Evolutionary conservation across 768 basidiomycete species (phyloP), one percentile per base, ranked within the genome.

Genomic region (Rhodotorula sphaerocarpa): DNA sequence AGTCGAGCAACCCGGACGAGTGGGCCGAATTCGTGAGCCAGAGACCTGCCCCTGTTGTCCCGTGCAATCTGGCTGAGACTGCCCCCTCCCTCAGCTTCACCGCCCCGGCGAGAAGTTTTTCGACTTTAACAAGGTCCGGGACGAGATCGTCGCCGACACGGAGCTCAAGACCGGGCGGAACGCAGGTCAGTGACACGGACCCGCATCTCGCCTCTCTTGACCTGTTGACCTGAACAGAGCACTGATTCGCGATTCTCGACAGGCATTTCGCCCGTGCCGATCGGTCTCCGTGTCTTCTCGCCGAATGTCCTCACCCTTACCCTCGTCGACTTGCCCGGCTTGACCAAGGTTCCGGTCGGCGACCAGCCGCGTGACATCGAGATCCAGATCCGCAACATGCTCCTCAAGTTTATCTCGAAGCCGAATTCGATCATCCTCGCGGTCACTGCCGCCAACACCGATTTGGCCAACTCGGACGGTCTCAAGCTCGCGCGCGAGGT

Each of bases 81-180:
- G 20, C 0, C 27, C 11, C 28, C 23, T 21, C 27, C 28, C 3
- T 5, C 52, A 66, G 62, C 62, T 66, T 36, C 66, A 91, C 72
- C 82, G 96, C 43, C 95, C 93, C 0, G 87, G 88, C 63, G 88
- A 97, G 79, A 99, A 97, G 78, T 92, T 97, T 77, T 89, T 86
- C 75, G 93, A 99, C 79, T 99, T 99, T 78, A 81, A 84, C 70
- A 92, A 95, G 80, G 95, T 97, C 74, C 81, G 93, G 61, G 88
- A 86, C 44, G 95, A 99, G 77, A 99, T 99, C 69, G 82, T 96
- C 34, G 84, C 85, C 67, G 95, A 99, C 75, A 99, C 95, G 1
- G 95, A 97, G 74, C 88, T 88, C 61, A 97, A 97, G 82, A 99
- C 95, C 0, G 95, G 95, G 61, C 88, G 87, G 76, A 99, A 99